These are phyloP conservation scores for Cryptosporidium sp. DNA, from an alignment of 169 alveolate genomes.

Conservation along the genomic window DNA sequence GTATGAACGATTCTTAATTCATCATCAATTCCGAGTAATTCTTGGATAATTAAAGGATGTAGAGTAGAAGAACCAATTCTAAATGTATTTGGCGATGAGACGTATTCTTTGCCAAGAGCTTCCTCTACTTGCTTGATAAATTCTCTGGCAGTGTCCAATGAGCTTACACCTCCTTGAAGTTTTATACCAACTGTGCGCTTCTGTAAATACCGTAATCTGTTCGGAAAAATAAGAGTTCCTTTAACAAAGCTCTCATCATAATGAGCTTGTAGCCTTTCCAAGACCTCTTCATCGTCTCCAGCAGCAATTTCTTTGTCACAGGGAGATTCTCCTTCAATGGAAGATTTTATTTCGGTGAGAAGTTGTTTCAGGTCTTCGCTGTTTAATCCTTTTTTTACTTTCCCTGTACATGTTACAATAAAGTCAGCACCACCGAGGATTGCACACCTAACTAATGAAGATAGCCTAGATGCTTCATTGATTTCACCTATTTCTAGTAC, in stretches of 20 bases:
- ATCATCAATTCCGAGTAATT: conserved; percentile 53
- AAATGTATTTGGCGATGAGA: conserved; percentile 63
- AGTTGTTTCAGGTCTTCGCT: conserved; percentile 30
- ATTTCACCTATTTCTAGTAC: conserved; percentile 72
- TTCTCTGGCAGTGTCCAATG: conserved; percentile 37
- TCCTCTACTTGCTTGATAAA: conserved; percentile 54
- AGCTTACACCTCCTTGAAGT: conserved; percentile 73
- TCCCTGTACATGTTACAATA: conserved; percentile 71
- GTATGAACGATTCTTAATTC: conserved; percentile 68
- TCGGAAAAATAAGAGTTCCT: conserved; percentile 51
- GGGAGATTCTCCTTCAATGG: conserved; percentile 69
- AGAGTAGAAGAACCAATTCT: conserved; percentile 75
- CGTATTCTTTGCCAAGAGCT: conserved; percentile 35
- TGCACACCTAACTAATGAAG: conserved; percentile 71
- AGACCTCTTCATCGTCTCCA: conserved; percentile 64
- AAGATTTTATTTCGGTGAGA: conserved; percentile 7
- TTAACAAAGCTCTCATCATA: conserved; percentile 61
- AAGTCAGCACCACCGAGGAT: conserved; percentile 74
- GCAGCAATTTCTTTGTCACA: conserved; percentile 75
- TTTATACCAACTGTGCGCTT: conserved; percentile 53
- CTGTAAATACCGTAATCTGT: conserved; percentile 57
- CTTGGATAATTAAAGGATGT: conserved; percentile 50
- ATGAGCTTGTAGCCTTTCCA: conserved; percentile 36
- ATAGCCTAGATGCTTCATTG: conserved; percentile 51
- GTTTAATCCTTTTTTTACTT: conserved; percentile 4